Conservation (phyloP, 345 rosid genomes). For the Syzygium jambos region DNA sequence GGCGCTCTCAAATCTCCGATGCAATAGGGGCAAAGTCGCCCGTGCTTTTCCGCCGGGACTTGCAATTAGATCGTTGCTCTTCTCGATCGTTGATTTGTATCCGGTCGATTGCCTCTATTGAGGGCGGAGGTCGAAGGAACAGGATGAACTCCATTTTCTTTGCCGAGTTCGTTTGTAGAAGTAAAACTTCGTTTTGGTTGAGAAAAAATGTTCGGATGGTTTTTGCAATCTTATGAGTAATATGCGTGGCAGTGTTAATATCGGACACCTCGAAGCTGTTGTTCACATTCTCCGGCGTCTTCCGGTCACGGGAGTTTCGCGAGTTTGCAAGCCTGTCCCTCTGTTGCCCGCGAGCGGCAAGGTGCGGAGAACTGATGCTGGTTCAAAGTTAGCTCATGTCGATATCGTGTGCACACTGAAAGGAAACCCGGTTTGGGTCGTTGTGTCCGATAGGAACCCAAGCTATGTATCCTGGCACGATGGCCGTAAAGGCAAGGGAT, state of each 20-base stretch:
- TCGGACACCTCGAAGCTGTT: constrained; percentile 79
- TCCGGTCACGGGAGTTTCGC: constrained; percentile 55
- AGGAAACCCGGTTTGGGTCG: constrained; percentile 63
- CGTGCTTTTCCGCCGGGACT: not conserved
- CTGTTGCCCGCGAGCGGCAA: constrained; percentile 1
- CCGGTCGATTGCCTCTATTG: too few species aligned
- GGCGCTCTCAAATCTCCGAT: not conserved
- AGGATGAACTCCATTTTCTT: not conserved
- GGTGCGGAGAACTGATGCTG: not conserved
- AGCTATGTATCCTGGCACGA: constrained; percentile 48
- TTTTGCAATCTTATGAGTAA: not conserved
- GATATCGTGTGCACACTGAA: constrained; percentile 62
- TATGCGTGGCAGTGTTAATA: constrained; percentile 41
- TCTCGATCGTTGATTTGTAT: not conserved
- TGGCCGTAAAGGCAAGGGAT: constrained; percentile 28
- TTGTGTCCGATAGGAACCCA: constrained; percentile 86
- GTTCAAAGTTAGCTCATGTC: constrained; percentile 35
- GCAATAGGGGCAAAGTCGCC: not conserved
- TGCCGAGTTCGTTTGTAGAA: not conserved
- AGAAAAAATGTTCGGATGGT: not conserved
- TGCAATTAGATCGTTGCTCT: not conserved
- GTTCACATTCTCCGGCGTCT: constrained; percentile 50
- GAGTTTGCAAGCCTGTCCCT: constrained; percentile 68
- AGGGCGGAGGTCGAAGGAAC: not conserved
- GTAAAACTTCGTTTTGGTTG: not conserved